phyloP scores from a whole-genome alignment of 495 filamentous ascomycete genomes.

The Trichoderma virens region DNA sequence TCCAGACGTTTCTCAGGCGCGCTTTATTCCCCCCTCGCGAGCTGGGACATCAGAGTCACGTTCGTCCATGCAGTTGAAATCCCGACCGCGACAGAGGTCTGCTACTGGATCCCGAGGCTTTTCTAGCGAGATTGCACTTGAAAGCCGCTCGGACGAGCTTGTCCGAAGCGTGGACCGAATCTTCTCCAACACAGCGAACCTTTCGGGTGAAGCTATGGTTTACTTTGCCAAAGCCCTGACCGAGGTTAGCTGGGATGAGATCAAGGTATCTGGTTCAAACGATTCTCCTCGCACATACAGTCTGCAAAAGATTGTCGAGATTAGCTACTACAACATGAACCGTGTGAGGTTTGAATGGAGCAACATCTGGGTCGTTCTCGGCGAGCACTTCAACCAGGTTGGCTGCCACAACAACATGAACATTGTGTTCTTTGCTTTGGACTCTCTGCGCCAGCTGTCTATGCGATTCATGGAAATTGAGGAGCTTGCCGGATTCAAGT shows the following conservation, averaged over 20 bases:
- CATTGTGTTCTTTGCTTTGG: conserved; percentile 94
- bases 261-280: conserved; percentile 90
- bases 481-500: conserved; percentile 96
- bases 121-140: conserved; percentile 79
- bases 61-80: conserved; percentile 57
- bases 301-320: conserved; percentile 95
- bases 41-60: conserved; percentile 44
- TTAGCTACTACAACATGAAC: conserved; percentile 99
- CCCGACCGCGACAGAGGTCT: conserved; percentile 57
- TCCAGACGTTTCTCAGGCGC: conserved; percentile 83
- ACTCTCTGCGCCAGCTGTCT: conserved; percentile 87
- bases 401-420: conserved; percentile 92
- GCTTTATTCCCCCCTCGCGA: conserved; percentile 52
- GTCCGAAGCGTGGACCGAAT: conserved; percentile 89
- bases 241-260: conserved; percentile 98
- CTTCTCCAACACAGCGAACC: conserved; percentile 89
- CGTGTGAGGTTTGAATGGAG: conserved; percentile 97
- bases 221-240: conserved; percentile 89
- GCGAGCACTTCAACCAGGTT: conserved; percentile 95
- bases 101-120: conserved; percentile 59
- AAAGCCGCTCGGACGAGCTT: conserved; percentile 86
- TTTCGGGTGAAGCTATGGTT: conserved; percentile 94
- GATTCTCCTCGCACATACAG: conserved; percentile 93
- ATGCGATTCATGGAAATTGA: conserved; percentile 99
- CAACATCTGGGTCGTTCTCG: conserved; percentile 91